Evolutionary conservation across 2,329 filamentous ascomycete genomes (phyloP), one percentile per base, ranked within the genome.

Genomic region (Colletotrichum higginsianum): DNA sequence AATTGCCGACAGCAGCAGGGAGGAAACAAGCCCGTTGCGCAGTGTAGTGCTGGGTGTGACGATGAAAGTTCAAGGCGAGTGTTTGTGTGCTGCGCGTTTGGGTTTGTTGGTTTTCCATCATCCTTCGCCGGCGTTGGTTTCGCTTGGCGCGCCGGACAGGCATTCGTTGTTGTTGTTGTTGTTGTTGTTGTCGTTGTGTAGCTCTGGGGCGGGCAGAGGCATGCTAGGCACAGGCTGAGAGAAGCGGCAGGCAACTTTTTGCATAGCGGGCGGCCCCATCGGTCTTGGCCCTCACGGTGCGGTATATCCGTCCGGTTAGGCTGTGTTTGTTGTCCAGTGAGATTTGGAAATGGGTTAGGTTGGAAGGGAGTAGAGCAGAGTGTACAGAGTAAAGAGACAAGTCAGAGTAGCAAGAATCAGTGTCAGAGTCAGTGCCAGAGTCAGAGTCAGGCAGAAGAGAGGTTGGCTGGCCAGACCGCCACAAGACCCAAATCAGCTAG

Each of bases 141-240:
- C 15, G 67, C 67, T 71, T 71, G 67, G 63, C 67, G 53, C 67
- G 67, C 46, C 40, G 35, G 21, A 42, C 16, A 30, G 57, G 42
- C 44, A 18, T 9, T 35, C 9, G 30, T 35, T 35, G 30, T 35
- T 26, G 26, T 26, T 5, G 26, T n/a, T 6, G 26, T 15, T 6
- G 26, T 15, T 6, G 26, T 15, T 6, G 26, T 15, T 6, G 26
- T 15, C 6, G 26, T 26, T 6, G 26, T 15, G 44, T 38, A 30
- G 42, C 26, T 38, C n/a, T 21, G 23, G 12, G 62, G 35, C 23
- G 46, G 26, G 13, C 8, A 55, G 35, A 8, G 38, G 42, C n/a
- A 49, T 30, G 26, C 26, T 30, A 30, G 26, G 53, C 38, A 52
- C 53, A 62, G 64, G 55, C 55, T 62, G 56, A 61, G 57, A 15